Evolutionary conservation across 345 rosid genomes (phyloP).

Genomic region (Cardamine resedifolia): DNA sequence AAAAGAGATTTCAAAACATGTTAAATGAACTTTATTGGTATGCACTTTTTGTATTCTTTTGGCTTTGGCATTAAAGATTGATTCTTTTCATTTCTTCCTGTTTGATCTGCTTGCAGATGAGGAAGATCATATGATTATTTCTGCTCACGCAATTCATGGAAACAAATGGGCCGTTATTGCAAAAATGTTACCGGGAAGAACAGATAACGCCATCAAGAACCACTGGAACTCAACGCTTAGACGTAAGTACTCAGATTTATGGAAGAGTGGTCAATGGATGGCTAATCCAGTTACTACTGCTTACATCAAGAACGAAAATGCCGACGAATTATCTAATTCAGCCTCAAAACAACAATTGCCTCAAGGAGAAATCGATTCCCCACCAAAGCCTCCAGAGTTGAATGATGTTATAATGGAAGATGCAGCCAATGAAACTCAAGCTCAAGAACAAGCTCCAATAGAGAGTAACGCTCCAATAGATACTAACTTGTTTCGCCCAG

Average conservation of each 20-base stretch:
- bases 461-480: constrained; percentile 21
- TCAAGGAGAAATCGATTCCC: constrained; percentile 39
- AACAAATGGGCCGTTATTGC: constrained; percentile 96
- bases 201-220: constrained; percentile 88
- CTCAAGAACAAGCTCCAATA: constrained; percentile 26
- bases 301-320: constrained; percentile 42
- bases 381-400: constrained; percentile 36
- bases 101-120: constrained; percentile 55
- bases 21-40: background rate
- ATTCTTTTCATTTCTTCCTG: background rate
- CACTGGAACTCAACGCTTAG: constrained; percentile 90
- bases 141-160: constrained; percentile 70
- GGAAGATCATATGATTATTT: constrained; percentile 71
- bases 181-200: constrained; percentile 74
- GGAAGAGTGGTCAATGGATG: constrained; percentile 42
- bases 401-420: constrained; percentile 40
- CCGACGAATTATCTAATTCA: constrained; percentile 32
- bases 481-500: constrained; percentile 46
- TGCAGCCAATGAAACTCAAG: constrained; percentile 33
- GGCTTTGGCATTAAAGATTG: background rate
- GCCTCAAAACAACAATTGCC: constrained; percentile 50
- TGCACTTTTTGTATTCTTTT: background rate
- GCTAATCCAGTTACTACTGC: constrained; percentile 26
- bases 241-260: constrained; percentile 48
- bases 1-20: background rate